Evolutionary conservation across 371 early-diverging fungal genomes (phyloP), one percentile per base, ranked within the genome.

Genomic region (Apophysomyces ossiformis): DNA sequence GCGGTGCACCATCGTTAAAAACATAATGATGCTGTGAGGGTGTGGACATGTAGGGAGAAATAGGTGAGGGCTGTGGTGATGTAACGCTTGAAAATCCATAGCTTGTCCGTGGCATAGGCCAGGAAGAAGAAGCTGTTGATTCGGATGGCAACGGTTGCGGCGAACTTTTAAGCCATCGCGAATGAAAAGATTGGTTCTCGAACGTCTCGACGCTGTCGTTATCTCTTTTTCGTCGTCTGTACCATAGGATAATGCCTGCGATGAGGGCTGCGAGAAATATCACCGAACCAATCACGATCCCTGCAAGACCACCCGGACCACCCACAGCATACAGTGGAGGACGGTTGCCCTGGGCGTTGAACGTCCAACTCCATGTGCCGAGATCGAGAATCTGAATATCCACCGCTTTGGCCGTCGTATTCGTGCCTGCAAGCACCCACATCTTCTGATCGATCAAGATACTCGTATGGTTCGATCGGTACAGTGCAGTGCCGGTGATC

Each of bases 341-440:
- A n/a, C 58, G 12, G 16, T 58, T 37, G 15, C 59, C 38, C 2
- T 58, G 21, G 16, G 43, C 59, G n/a, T 58, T 58, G 21, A 39
- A 37, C 8, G 43, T 43, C 59, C 59, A 58, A 1, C 36, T 58
- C 59, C 59, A 32, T 5, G 36, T 39, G 16, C 21, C 43, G 16
- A 58, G 59, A 43, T 58, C 59, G 11, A 58, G 36, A 4, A 58
- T 43, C 11, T 43, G 59, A 7, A 58, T 58, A 43, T 58, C 59
- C 16, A 58, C 59, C 5, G 43, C 41, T 16, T 58, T 58, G 11
- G 21, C 26, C 1, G 59, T 58, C 36, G 32, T 37, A 12, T 58
- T 58, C 2, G 59, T 58, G 15, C 59, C 59, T 37, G 59, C 59
- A 16, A 58, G 38, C 6, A 58, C 43, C 41, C 38, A 43, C 59